Evolutionary conservation across 2,329 filamentous ascomycete genomes (phyloP).

Genomic region (Talaromyces pinophilus): DNA sequence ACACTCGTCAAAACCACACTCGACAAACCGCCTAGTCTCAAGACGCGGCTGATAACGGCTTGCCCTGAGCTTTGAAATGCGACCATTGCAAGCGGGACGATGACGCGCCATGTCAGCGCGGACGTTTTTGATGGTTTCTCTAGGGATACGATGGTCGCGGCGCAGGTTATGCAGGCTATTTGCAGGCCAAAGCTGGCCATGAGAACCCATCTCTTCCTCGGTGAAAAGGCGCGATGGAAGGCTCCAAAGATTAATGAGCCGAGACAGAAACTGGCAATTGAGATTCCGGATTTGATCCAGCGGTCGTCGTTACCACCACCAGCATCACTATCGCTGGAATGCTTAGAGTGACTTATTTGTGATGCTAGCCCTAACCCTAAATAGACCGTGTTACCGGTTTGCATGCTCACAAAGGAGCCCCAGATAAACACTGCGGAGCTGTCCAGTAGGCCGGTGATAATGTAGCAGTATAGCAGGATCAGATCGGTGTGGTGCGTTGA

Average conservation of each 20-base stretch:
- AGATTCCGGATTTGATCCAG: conserved; percentile 72
- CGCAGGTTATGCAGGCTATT: conserved; percentile 51
- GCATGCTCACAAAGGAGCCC: conserved; percentile 70
- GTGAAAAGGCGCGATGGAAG: conserved; percentile 60
- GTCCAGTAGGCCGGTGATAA: conserved; percentile 76
- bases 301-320: conserved; percentile 39
- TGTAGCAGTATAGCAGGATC: conserved; percentile 69
- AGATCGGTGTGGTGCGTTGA: conserved; percentile 66
- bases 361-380: conserved; percentile 67
- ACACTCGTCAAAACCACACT: conserved; percentile 77
- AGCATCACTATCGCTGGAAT: conserved; percentile 40
- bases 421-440: conserved; percentile 74
- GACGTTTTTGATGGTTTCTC: conserved; percentile 20
- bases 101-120: conserved; percentile 54
- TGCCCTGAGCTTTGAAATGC: conserved; percentile 79
- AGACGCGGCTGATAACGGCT: conserved; percentile 69
- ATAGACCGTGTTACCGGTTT: conserved; percentile 61
- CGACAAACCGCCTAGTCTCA: conserved; percentile 70
- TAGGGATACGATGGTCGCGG: conserved; percentile 58
- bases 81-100: conserved; percentile 67
- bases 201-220: conserved; percentile 47
- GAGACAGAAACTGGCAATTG: conserved; percentile 68
- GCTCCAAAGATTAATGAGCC: conserved; percentile 71
- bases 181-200: conserved; percentile 58
- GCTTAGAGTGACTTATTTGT: conserved; percentile 33